Base-by-base conservation (phyloP, 208 protist genomes). In the Trypanosoma mega region DNA sequence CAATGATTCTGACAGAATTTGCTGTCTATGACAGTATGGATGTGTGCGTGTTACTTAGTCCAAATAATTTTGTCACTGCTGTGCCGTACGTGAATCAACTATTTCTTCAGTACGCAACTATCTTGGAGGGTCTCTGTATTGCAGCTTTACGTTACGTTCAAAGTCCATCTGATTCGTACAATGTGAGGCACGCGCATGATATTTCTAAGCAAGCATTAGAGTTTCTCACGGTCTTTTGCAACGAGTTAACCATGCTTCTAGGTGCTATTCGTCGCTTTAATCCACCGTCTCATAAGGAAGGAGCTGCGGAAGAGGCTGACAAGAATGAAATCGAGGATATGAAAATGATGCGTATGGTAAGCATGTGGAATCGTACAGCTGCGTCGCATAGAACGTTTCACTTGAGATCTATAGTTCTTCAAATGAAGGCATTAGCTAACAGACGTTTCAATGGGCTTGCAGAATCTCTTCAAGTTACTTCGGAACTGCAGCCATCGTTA, bases 31-130 rank as follows among this genome's bases (percentile, higher is more conserved):
- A 68, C 27, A 51, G 26, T 20, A 23, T 21, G 7, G 41, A 64
- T 33, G 80, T 70, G 12, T 83, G 76, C 47, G 72, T 92, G 24
- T 80, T 92, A 37, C 83, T 86, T 54, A 60, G 64, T 21, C 61
- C 79, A 24, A 27, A 31, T n/a, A 30, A 58, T 36, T 88, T 88
- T 50, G 74, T 86, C 9, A 92, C 85, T 33, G 65, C 68, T 3
- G 76, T 92, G 33, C 85, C 85, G 24, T 85, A 78, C 46, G 68
- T 82, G 5, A 92, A 92, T 58, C 68, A 74, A 37, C 62, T 88
- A 34, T 76, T 92, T 43, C 64, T 74, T 11, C 53, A 76, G 49
- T 92, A 89, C 70, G 79, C 81, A 11, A 67, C 78, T 7, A 57
- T 68, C 9, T 47, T 92, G 43, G 85, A 92, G 68, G 70, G 73